Conservation (phyloP, 495 filamentous ascomycete genomes). For the Tuber aestivum region DNA sequence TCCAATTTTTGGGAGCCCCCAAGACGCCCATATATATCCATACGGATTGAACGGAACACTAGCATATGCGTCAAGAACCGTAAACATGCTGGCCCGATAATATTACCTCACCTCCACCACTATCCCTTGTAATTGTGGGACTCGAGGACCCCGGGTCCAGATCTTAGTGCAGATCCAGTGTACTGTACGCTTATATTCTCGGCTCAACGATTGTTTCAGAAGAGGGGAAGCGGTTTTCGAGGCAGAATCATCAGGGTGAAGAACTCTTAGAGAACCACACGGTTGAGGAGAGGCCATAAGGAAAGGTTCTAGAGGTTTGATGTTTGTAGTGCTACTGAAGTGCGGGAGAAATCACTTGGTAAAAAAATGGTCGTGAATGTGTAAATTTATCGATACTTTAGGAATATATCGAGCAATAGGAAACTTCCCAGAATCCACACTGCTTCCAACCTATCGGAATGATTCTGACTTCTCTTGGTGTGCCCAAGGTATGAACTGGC, state of each 20-base stretch:
- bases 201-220: neutral
- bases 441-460: too few relatives aligned
- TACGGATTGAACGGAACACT: neutral
- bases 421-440: too few relatives aligned
- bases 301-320: neutral
- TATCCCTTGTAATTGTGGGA: neutral
- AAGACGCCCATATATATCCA: neutral
- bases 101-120: neutral
- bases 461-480: too few relatives aligned
- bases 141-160: neutral
- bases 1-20: neutral
- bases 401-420: too few relatives aligned
- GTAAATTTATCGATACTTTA: too few relatives aligned
- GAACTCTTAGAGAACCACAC: neutral
- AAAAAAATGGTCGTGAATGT: too few relatives aligned
- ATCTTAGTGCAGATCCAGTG: neutral
- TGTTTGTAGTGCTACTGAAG: neutral
- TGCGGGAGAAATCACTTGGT: too few relatives aligned
- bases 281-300: neutral
- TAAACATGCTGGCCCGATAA: neutral
- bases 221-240: neutral
- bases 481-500: too few relatives aligned
- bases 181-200: neutral
- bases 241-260: neutral
- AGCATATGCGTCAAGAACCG: neutral